Evolutionary conservation across 2,329 filamentous ascomycete genomes (phyloP).

Genomic region (Phialemoniopsis sp.): DNA sequence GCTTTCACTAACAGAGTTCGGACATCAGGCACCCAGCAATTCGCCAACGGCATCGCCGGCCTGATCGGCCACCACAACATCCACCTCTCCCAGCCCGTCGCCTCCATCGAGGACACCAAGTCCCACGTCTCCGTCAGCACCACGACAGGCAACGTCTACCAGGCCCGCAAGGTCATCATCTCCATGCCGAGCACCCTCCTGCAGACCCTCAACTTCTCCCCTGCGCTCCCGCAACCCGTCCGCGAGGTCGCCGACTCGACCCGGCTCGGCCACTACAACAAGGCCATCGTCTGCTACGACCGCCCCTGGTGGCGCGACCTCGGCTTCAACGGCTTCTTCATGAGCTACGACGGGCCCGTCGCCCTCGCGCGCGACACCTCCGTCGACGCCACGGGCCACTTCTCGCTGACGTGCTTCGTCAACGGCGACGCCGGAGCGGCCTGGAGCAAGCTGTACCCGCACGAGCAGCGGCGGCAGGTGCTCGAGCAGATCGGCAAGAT

Average conservation of each 20-base stretch:
- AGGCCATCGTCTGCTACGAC: conserved; percentile 40
- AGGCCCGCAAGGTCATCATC: conserved; percentile 39
- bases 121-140: conserved; percentile 15
- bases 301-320: conserved; percentile 29
- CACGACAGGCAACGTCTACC: conserved; percentile 18
- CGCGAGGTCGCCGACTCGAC: conserved; percentile 25
- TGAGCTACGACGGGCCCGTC: conserved; percentile 38
- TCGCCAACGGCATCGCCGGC: too few relatives aligned
- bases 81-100: conserved; percentile 23
- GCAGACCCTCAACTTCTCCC: conserved; percentile 39
- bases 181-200: conserved; percentile 42
- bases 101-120: conserved; percentile 18
- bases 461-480: conserved; percentile 14
- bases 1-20: too few relatives aligned
- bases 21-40: too few relatives aligned
- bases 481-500: conserved; percentile 19
- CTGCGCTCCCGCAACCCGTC: conserved; percentile 37
- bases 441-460: conserved; percentile 19
- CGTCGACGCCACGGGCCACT: too few relatives aligned
- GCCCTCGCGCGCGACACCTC: conserved; percentile 39
- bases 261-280: conserved; percentile 43
- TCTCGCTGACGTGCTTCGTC: conserved; percentile 37
- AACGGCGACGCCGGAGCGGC: conserved; percentile 24
- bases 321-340: conserved; percentile 42
- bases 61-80: conserved; percentile 32